These are phyloP conservation scores for Mucor irregularis DNA, from an alignment of 371 early-diverging fungal genomes.

Conservation along the genomic window DNA sequence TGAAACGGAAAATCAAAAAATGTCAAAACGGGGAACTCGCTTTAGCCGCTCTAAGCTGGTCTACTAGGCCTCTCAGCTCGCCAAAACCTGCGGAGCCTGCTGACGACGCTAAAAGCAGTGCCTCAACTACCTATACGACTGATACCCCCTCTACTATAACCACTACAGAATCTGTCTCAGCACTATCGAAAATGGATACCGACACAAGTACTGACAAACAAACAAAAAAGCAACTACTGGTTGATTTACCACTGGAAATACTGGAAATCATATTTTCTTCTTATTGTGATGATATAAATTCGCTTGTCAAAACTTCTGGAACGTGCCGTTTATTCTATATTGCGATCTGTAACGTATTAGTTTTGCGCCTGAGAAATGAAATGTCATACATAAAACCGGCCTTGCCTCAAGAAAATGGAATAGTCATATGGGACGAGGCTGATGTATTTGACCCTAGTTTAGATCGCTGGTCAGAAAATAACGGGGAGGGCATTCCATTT, in stretches of 20 bases:
- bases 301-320: conserved; percentile 22
- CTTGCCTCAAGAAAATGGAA: conserved; percentile 21
- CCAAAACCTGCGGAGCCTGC: too few species aligned
- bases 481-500: conserved; percentile 17
- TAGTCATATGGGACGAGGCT: conserved; percentile 5
- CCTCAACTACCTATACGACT: neutral
- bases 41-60: neutral
- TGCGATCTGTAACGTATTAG: conserved; percentile 26
- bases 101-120: too few species aligned
- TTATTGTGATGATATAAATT: conserved; percentile 11
- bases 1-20: conserved; percentile 29
- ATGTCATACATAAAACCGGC: conserved; percentile 12
- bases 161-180: neutral
- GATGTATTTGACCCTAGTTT: conserved; percentile 16
- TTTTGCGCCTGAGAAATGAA: conserved; percentile 16
- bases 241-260: conserved; percentile 33
- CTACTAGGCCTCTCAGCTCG: neutral
- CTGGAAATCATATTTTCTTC: conserved; percentile 28
- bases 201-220: neutral
- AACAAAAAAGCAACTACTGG: neutral
- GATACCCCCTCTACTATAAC: neutral
- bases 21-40: conserved; percentile 28
- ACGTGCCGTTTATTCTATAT: conserved; percentile 31
- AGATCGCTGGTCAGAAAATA: conserved; percentile 28
- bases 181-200: too few species aligned